Evolutionary conservation across 176 grass and related monocot genomes (phyloP), one percentile per base, ranked within the genome.

Genomic region (Oryza meridionalis): DNA sequence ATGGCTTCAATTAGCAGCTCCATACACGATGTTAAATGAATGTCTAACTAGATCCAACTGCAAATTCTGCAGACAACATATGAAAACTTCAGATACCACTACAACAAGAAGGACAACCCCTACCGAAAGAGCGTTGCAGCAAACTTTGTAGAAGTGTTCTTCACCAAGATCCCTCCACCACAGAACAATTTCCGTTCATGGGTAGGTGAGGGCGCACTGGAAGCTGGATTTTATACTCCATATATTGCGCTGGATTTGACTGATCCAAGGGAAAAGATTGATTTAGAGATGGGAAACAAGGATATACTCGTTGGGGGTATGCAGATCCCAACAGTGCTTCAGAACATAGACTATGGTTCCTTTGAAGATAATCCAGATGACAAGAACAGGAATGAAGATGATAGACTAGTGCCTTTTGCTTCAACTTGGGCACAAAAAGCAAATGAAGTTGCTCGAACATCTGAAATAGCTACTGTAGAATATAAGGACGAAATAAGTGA

Each of bases 331-430:
- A 91, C 49, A 66, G 86, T 90, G 16, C 79, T 95, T 26, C 90
- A 86, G 79, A 88, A 92, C 66, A 67, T 95, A 87, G 93, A 95
- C 49, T 95, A 95, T 33, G 81, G 88, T 58, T 79, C 85, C 72
- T 86, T 82, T 24, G 88, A 90, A 43, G 85, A 92, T 59, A 81
- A 27, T 76, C 71, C 40, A 45, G 70, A 84, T 9, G 76, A 77
- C 11, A 86, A 81, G 71, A 63, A 27, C 40, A 74, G 1, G 63
- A 72, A 61, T 3, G 22, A 76, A 21, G 49, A 15, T 1, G 21
- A 72, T 58, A 77, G 15, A 24, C n/a, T 63, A 35, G 42, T 43
- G 59, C 76, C 81, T 35, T 75, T 82, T 81, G 9, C 21, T 75
- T 62, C 58, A 88, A 47, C 43, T 62, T 77, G 42, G 77, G 53